Conservation (phyloP, 2,329 filamentous ascomycete genomes). For the Exophiala viscosa region DNA sequence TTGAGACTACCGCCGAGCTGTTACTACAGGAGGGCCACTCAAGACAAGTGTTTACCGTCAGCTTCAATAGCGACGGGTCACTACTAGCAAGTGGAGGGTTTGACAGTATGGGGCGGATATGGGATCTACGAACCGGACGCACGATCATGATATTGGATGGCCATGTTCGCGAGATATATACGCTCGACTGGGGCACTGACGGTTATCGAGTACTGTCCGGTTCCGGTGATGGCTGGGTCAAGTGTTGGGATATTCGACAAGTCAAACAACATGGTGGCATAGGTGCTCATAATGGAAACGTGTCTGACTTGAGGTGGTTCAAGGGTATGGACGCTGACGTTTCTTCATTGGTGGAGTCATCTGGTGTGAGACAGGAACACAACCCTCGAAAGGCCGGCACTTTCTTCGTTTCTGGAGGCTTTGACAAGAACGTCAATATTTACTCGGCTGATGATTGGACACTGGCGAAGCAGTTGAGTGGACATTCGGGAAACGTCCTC, state of each 20-base stretch:
- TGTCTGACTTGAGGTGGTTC: conserved; percentile 91
- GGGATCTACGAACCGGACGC: conserved; percentile 87
- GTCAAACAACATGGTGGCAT: conserved; percentile 79
- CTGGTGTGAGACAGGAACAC: conserved; percentile 30
- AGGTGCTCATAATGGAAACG: conserved; percentile 84
- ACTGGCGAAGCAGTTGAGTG: conserved; percentile 78
- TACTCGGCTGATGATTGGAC: conserved; percentile 97
- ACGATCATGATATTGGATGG: conserved; percentile 95
- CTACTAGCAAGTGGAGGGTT: conserved; percentile 86
- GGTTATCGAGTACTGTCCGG: conserved; percentile 90
- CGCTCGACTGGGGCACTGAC: conserved; percentile 86
- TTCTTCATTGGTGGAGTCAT: conserved; percentile 19
- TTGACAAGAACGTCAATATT: conserved; percentile 92
- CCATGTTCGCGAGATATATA: conserved; percentile 90
- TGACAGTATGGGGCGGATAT: conserved; percentile 91
- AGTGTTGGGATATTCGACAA: conserved; percentile 95
- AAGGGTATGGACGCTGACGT: conserved; percentile 73
- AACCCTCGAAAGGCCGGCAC: conserved; percentile 76
- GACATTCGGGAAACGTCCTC: conserved; percentile 87
- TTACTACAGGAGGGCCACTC: conserved; percentile 92
- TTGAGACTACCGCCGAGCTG: conserved; percentile 77
- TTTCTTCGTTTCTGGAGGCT: conserved; percentile 85
- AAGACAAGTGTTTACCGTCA: conserved; percentile 83
- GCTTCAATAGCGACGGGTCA: conserved; percentile 88
- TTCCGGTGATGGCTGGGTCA: conserved; percentile 90